Evolutionary conservation across 2,329 filamentous ascomycete species (phyloP).

Genomic region (Neonectria punicea): DNA sequence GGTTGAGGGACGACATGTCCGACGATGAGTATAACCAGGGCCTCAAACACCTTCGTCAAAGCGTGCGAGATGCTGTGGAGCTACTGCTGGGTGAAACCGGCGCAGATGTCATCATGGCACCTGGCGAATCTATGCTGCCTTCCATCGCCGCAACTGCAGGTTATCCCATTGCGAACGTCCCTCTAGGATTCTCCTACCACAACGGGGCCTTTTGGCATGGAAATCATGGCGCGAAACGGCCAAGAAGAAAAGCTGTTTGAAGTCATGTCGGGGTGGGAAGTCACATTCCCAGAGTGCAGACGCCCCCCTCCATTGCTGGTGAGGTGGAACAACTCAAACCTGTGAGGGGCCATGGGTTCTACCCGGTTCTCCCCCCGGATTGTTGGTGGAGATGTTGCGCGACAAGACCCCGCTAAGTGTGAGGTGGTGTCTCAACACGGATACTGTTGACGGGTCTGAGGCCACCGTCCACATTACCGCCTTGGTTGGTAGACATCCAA

Average conservation of each 20-base stretch:
- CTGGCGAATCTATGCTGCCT: conserved; percentile 21
- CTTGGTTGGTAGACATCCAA: no score
- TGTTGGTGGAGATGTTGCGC: no score
- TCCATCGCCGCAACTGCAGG: conserved; percentile 17
- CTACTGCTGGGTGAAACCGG: conserved; percentile 11
- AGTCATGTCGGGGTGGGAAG: neutral
- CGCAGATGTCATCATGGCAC: conserved; percentile 25
- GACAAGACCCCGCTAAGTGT: no score
- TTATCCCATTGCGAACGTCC: conserved; percentile 16
- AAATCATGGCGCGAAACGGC: neutral
- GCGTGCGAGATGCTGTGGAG: conserved; percentile 12
- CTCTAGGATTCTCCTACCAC: conserved; percentile 14
- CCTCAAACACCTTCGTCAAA: conserved; percentile 11
- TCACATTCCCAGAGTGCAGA: neutral
- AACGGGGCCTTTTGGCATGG: conserved; percentile 23
- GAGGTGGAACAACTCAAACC: no score
- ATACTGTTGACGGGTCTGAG: no score
- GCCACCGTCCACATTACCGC: no score
- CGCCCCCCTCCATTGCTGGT: neutral
- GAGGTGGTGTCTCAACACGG: no score
- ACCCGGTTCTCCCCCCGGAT: no score
- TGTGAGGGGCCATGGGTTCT: no score
- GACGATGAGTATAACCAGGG: conserved; percentile 9
- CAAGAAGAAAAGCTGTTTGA: neutral
- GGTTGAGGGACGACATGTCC: conserved; percentile 9